Evolutionary conservation across 495 filamentous ascomycete species (phyloP).

Genomic region (Daldinia grandis): DNA sequence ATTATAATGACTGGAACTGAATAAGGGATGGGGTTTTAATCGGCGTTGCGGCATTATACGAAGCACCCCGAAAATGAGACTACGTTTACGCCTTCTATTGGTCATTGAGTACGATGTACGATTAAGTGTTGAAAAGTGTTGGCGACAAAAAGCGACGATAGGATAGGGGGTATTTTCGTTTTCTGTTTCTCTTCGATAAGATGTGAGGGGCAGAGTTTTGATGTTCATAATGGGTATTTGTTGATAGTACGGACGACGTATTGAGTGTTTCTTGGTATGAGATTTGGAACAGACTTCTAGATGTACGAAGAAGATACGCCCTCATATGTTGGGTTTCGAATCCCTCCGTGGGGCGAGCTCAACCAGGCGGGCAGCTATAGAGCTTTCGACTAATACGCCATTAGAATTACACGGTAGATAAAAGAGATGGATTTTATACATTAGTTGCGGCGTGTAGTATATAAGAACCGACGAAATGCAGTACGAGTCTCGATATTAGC

Average conservation of each 20-base stretch:
- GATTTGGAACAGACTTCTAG: slow-evolving; percentile 20
- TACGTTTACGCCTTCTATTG: slow-evolving; percentile 33
- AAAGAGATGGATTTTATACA: slow-evolving; percentile 21
- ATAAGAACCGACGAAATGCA: slow-evolving; percentile 11
- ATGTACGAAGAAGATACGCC: slow-evolving; percentile 2
- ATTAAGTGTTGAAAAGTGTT: slow-evolving; percentile 42
- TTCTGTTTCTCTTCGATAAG: slow-evolving; percentile 15
- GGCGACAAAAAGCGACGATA: slow-evolving; percentile 24
- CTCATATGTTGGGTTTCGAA: slow-evolving; percentile 2
- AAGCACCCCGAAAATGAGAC: slow-evolving; percentile 25
- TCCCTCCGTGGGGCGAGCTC: slow-evolving; percentile 4
- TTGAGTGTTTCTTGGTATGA: slow-evolving; percentile 8
- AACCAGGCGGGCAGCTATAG: slow-evolving; percentile 2
- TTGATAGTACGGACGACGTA: slow-evolving; percentile 4
- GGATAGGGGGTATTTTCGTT: slow-evolving; percentile 28
- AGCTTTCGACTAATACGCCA: slow-evolving; percentile 24
- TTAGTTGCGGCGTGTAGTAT: slow-evolving; percentile 18
- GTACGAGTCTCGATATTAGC: background rate
- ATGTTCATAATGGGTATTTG: slow-evolving; percentile 13
- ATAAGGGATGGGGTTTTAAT: background rate
- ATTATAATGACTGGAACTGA: slow-evolving; percentile 21
- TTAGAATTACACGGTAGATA: slow-evolving; percentile 35
- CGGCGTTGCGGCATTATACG: slow-evolving; percentile 34
- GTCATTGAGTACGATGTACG: slow-evolving; percentile 32
- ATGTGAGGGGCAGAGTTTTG: slow-evolving; percentile 6